Evolutionary conservation across 768 basidiomycete species (phyloP).

Genomic region (Macrolepiota dolichaula): DNA sequence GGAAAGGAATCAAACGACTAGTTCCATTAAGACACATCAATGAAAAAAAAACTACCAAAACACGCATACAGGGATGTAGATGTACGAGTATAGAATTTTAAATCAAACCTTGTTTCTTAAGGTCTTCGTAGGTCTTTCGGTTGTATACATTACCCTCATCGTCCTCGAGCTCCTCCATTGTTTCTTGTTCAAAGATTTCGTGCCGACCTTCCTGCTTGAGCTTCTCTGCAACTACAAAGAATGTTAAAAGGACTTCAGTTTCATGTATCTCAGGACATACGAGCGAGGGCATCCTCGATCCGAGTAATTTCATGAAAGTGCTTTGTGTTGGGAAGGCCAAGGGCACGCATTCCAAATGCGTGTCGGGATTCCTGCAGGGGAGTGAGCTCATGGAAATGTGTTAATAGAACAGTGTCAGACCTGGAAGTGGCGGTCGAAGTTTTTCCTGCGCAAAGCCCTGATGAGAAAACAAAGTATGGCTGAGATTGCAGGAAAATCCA

Average conservation of each 20-base stretch:
- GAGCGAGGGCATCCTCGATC: conserved; percentile 92
- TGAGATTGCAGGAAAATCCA: conserved; percentile 17
- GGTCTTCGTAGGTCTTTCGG: conserved; percentile 94
- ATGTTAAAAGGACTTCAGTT: background rate
- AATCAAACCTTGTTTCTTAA: conserved; percentile 94
- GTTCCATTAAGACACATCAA: background rate
- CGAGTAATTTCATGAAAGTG: conserved; percentile 99
- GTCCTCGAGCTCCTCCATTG: conserved; percentile 97
- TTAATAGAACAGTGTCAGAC: conserved; percentile 29
- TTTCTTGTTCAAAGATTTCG: conserved; percentile 90
- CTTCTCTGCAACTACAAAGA: conserved; percentile 82
- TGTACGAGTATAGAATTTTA: conserved; percentile 27
- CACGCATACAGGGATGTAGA: background rate
- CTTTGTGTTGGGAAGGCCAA: conserved; percentile 96
- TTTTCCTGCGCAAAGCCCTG: conserved; percentile 57
- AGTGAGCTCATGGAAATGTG: conserved; percentile 13
- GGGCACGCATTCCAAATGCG: conserved; percentile 96
- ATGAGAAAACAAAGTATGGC: conserved; percentile 6
- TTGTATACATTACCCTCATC: conserved; percentile 99
- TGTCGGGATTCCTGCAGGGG: conserved; percentile 82
- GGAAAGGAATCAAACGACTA: conserved; percentile 9
- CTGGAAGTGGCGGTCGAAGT: conserved; percentile 95
- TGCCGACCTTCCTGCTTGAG: conserved; percentile 95
- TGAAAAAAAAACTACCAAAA: conserved; percentile 7
- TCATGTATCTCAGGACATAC: conserved; percentile 50